phyloP scores from a whole-genome alignment of 768 basidiomycete genomes.

The Mrakia hoshinonis region DNA sequence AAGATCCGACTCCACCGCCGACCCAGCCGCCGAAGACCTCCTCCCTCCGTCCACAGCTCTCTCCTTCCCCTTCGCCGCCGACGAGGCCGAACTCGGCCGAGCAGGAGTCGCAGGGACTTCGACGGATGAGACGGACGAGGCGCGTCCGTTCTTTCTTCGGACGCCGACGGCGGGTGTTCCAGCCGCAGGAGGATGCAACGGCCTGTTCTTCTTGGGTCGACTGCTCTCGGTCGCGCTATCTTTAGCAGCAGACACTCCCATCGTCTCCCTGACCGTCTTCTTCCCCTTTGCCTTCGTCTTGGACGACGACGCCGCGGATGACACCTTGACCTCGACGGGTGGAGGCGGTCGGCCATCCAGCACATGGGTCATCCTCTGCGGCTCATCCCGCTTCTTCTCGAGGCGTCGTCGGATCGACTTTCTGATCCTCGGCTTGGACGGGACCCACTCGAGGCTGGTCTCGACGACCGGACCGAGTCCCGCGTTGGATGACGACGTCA shows the following conservation, averaged over 20 bases:
- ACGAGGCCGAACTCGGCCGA: no score
- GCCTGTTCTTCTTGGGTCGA: no score
- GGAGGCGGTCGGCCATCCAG: background rate
- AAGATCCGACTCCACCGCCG: background rate
- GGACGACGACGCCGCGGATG: background rate
- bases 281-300: background rate
- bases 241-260: no score
- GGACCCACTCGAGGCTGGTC: background rate
- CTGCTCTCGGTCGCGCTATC: no score
- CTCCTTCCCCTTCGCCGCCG: background rate
- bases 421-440: background rate
- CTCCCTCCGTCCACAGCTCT: no score
- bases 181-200: no score
- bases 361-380: background rate
- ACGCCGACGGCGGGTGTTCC: no score
- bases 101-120: no score
- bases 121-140: no score
- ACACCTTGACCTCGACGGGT: background rate
- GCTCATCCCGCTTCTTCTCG: conserved; percentile 6
- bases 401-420: background rate
- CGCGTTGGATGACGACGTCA: background rate
- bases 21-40: background rate
- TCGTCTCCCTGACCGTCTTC: background rate
- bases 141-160: no score
- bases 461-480: conserved; percentile 9